Percentiles rank a stretch among this genome's conserved stretches.
phyloP scores from a whole-genome alignment of 2,329 filamentous ascomycete genomes.

The Pezicula radicicola region DNA sequence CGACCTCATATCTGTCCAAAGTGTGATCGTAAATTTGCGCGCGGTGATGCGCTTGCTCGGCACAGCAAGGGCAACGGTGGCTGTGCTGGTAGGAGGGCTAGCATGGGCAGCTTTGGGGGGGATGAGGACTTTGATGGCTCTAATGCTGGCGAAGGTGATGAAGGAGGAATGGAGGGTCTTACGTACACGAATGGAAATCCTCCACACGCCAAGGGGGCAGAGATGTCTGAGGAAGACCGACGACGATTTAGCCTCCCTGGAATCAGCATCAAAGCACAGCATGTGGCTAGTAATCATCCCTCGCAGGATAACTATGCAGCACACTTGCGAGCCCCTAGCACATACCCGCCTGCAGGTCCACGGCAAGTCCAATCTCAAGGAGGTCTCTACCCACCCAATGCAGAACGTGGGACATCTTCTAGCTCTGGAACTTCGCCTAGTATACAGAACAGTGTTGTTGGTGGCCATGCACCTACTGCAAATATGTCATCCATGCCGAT shows the following conservation, averaged over 20 bases:
- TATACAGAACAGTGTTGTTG: slow-evolving; percentile 30
- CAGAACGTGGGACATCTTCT: slow-evolving; percentile 46
- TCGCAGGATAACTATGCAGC: slow-evolving; percentile 36
- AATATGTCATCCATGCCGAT: slow-evolving; percentile 48
- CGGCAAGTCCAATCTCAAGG: slow-evolving; percentile 44
- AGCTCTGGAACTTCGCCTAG: slow-evolving; percentile 54
- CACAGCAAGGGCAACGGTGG: slow-evolving; percentile 96
- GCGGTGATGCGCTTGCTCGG: slow-evolving; percentile 88
- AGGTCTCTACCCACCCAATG: slow-evolving; percentile 61
- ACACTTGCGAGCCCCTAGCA: slow-evolving; percentile 67
- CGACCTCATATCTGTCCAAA: slow-evolving; percentile 93
- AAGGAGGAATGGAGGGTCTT: slow-evolving; percentile 54
- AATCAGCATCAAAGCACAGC: slow-evolving; percentile 71
- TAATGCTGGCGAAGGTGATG: slow-evolving; percentile 49
- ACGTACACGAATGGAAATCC: slow-evolving; percentile 45
- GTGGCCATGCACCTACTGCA: slow-evolving; percentile 44
- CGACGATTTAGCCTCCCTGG: slow-evolving; percentile 70
- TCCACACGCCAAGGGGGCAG: slow-evolving; percentile 52
- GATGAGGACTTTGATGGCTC: slow-evolving; percentile 66
- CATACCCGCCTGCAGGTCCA: slow-evolving; percentile 70
- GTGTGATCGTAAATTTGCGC: slow-evolving; percentile 90
- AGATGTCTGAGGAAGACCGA: slow-evolving; percentile 55
- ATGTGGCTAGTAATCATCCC: slow-evolving; percentile 48
- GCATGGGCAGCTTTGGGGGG: slow-evolving; percentile 76
- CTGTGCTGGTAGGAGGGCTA: slow-evolving; percentile 86